Conservation (phyloP, 192 early-diverging fungal genomes). For the Martensiomyces pterosporus region DNA sequence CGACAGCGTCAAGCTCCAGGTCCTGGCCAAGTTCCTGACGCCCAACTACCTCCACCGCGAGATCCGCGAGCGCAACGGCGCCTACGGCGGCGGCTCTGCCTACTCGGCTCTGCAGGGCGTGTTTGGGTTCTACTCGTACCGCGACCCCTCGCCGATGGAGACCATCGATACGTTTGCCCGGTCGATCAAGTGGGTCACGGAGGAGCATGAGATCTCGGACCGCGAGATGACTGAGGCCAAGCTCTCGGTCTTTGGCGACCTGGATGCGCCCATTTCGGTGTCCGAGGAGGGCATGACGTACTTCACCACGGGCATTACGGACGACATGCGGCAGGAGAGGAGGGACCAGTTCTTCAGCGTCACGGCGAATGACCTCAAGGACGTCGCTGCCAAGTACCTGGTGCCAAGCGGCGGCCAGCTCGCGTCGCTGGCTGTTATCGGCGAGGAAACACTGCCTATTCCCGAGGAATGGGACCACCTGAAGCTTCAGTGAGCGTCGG, state of each 20-base stretch:
- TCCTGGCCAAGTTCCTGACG: slow-evolving; percentile 79
- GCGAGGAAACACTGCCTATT: slow-evolving; percentile 35
- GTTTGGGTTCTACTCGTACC: slow-evolving; percentile 89
- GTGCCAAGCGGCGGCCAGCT: slow-evolving; percentile 1
- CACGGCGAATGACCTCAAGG: slow-evolving; percentile 62
- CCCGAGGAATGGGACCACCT: slow-evolving; percentile 35
- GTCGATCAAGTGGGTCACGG: slow-evolving; percentile 63
- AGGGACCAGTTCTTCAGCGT: slow-evolving; percentile 72
- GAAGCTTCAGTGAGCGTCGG: slow-evolving; percentile 17
- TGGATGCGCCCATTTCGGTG: slow-evolving; percentile 82
- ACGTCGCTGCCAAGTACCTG: slow-evolving; percentile 69
- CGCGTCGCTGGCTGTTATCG: slow-evolving; percentile 42
- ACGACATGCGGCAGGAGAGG: slow-evolving; percentile 83
- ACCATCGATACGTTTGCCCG: slow-evolving; percentile 69
- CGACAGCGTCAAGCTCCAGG: slow-evolving; percentile 74
- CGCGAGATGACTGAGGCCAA: slow-evolving; percentile 89
- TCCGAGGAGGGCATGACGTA: slow-evolving; percentile 80
- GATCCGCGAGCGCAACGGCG: slow-evolving; percentile 94
- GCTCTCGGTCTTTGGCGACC: slow-evolving; percentile 76
- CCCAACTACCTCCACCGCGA: slow-evolving; percentile 90
- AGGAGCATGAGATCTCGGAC: slow-evolving; percentile 37
- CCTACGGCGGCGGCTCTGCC: slow-evolving; percentile 87
- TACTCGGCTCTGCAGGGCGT: slow-evolving; percentile 72
- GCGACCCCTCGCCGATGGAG: slow-evolving; percentile 75
- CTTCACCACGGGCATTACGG: slow-evolving; percentile 72